phyloP scores from a whole-genome alignment of 805 yeast genomes.

The Barnettozyma botsteinii region DNA sequence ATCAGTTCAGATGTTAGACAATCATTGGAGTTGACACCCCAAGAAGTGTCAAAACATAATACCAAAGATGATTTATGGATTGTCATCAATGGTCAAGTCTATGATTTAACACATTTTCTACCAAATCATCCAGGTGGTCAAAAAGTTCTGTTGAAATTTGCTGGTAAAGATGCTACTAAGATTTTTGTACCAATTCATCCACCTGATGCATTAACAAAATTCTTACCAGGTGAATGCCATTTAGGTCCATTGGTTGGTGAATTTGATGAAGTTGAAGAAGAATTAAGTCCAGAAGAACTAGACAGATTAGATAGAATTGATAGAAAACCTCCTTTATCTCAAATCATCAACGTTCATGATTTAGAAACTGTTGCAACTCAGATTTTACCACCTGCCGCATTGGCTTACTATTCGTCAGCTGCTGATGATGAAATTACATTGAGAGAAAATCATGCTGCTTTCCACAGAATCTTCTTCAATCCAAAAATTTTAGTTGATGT shows the following conservation, averaged over 20 bases:
- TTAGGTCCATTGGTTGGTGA: constrained; percentile 48
- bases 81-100: constrained; percentile 70
- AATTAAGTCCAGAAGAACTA: constrained; percentile 31
- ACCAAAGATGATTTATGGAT: constrained; percentile 71
- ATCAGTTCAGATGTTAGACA: constrained; percentile 3
- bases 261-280: constrained; percentile 32
- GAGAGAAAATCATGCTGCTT: constrained; percentile 88
- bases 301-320: constrained; percentile 37
- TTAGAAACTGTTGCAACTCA: constrained; percentile 83
- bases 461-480: constrained; percentile 80
- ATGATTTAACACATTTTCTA: constrained; percentile 69
- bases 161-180: constrained; percentile 78
- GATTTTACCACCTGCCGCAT: constrained; percentile 70
- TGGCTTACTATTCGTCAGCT: constrained; percentile 92
- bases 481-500: constrained; percentile 84
- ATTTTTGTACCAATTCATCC: constrained; percentile 89
- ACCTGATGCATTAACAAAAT: constrained; percentile 69
- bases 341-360: constrained; percentile 73
- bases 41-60: constrained; percentile 26
- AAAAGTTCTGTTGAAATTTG: constrained; percentile 71
- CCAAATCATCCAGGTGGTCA: constrained; percentile 78
- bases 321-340: constrained; percentile 62
- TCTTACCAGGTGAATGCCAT: constrained; percentile 51
- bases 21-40: constrained; percentile 20
- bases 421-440: constrained; percentile 89